Percentiles rank a stretch among this genome's conserved stretches.
Evolutionary conservation across 2,329 filamentous ascomycete genomes (phyloP).

Genomic region (Pezicula rhizophila): DNA sequence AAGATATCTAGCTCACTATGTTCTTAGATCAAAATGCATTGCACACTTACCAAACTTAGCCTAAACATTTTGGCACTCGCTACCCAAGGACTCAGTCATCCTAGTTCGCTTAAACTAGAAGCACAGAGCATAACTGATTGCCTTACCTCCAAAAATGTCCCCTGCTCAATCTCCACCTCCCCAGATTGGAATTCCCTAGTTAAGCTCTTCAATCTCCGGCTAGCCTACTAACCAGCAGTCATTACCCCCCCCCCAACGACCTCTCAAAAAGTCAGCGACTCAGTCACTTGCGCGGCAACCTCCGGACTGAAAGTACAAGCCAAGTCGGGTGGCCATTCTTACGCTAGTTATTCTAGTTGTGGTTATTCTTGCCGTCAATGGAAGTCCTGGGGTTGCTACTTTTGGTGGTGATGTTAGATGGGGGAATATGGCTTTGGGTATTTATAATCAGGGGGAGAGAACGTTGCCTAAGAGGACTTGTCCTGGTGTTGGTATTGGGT

Average conservation of each 20-base stretch:
- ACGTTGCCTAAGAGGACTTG: constrained; percentile 40
- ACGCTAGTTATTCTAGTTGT: constrained; percentile 37
- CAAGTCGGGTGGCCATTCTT: constrained; percentile 46
- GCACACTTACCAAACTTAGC: too few relatives aligned
- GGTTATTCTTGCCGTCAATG: constrained; percentile 25
- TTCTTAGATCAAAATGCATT: too few relatives aligned
- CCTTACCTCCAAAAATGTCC: neutral
- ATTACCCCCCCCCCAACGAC: constrained; percentile 13
- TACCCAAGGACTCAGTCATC: too few relatives aligned
- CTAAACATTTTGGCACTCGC: too few relatives aligned
- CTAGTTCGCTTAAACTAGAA: too few relatives aligned
- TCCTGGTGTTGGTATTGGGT: constrained; percentile 35
- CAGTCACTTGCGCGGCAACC: constrained; percentile 38
- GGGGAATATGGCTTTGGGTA: constrained; percentile 34
- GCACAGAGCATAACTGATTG: constrained; percentile 4
- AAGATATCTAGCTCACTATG: too few relatives aligned
- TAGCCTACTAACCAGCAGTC: constrained; percentile 6
- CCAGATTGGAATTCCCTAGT: neutral
- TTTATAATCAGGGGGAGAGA: constrained; percentile 30
- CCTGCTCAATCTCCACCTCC: neutral
- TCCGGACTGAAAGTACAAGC: constrained; percentile 39
- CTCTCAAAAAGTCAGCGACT: constrained; percentile 30
- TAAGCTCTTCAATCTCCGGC: constrained; percentile 8
- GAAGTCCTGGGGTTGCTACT: constrained; percentile 14
- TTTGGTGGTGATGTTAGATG: constrained; percentile 37